A percentile compares a stretch with the other conserved stretches of the same genome.
These are phyloP conservation scores for Cordyceps cicadae DNA, from an alignment of 2,329 filamentous ascomycete species.

Conservation along the genomic window DNA sequence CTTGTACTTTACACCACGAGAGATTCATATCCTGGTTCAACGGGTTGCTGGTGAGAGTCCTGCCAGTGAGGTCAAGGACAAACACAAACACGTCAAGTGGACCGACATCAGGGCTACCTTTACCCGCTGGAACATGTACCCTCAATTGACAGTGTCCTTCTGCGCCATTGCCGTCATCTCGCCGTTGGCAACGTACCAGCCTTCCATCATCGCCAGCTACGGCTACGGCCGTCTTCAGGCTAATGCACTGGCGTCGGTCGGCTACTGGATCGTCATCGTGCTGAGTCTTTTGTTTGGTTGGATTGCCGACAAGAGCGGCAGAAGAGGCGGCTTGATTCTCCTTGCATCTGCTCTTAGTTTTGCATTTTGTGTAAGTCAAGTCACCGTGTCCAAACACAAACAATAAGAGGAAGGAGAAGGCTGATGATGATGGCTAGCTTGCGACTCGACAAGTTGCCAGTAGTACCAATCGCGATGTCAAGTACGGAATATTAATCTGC, in stretches of 20 bases:
- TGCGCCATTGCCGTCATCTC: conserved; percentile 1
- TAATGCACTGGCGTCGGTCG: neutral
- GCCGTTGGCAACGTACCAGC: neutral
- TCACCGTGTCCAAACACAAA: neutral
- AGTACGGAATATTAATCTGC: neutral
- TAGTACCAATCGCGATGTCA: neutral
- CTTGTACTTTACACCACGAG: conserved; percentile 12
- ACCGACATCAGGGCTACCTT: neutral
- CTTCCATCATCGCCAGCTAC: neutral
- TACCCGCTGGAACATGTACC: neutral
- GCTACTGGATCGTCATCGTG: neutral
- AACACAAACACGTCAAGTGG: neutral
- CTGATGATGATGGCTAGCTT: neutral
- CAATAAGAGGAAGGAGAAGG: neutral
- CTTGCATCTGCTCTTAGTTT: neutral
- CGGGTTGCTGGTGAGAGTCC: neutral
- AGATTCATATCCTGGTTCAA: conserved; percentile 9
- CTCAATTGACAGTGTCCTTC: neutral
- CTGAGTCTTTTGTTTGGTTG: neutral
- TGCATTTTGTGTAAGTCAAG: neutral
- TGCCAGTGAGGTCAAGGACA: neutral
- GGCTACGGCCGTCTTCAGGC: neutral
- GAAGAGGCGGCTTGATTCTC: neutral
- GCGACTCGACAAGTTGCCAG: neutral
- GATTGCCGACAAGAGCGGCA: neutral